phyloP scores from a whole-genome alignment of 345 rosid species.

The Cardamine occulta region DNA sequence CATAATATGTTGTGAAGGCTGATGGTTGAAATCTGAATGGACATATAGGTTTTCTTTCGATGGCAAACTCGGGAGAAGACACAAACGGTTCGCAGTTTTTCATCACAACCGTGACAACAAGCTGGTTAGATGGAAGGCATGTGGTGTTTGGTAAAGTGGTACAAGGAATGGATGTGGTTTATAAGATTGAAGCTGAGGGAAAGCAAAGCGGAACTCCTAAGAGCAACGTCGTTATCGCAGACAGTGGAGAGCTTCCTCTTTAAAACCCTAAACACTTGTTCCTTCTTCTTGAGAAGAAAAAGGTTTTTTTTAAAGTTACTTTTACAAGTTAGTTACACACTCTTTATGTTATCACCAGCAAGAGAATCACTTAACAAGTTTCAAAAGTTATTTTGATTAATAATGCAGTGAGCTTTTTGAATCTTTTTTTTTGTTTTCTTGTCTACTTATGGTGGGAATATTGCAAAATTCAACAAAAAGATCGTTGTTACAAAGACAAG shows the following conservation, averaged over 20 bases:
- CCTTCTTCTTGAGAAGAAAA: constrained; percentile 15
- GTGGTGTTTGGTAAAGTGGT: constrained; percentile 98
- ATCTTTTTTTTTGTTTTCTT: not conserved
- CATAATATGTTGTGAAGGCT: not conserved
- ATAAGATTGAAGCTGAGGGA: constrained; percentile 95
- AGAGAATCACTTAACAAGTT: not conserved
- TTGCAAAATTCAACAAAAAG: not conserved
- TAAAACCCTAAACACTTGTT: constrained; percentile 45
- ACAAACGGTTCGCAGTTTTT: constrained; percentile 97
- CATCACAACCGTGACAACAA: constrained; percentile 88
- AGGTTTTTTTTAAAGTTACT: not conserved
- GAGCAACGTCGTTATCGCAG: constrained; percentile 82
- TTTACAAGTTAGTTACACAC: not conserved
- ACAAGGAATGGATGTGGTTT: constrained; percentile 94
- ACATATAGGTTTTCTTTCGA: constrained; percentile 69
- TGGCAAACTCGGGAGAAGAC: constrained; percentile 95
- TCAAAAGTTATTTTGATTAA: not conserved
- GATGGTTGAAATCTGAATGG: constrained; percentile 11
- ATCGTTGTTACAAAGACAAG: not conserved
- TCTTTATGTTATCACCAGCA: not conserved
- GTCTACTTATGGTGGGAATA: constrained; percentile 46
- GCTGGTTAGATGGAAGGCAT: constrained; percentile 96
- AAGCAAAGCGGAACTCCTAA: constrained; percentile 80
- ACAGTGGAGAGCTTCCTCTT: constrained; percentile 91
- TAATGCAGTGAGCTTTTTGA: constrained; percentile 50